Percentiles rank a stretch among this genome's conserved stretches.
phyloP scores from a whole-genome alignment of 495 filamentous ascomycete species.

The Tirmania nivea region DNA sequence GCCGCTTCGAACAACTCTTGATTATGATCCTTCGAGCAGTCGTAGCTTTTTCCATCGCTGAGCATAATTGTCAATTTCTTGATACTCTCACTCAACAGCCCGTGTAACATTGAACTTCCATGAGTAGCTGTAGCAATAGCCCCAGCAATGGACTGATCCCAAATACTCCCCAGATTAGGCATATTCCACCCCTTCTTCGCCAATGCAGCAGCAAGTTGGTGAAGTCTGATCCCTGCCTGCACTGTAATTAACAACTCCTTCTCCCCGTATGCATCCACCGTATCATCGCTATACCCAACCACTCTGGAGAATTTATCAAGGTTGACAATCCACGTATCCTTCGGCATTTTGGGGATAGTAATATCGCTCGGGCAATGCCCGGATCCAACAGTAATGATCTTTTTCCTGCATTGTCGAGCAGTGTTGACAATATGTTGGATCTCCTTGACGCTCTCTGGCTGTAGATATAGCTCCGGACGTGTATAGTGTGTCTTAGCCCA shows the following conservation, averaged over 20 bases:
- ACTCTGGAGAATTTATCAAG: slow-evolving; percentile 63
- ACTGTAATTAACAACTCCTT: slow-evolving; percentile 43
- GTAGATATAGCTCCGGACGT: slow-evolving; percentile 72
- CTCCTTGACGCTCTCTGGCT: slow-evolving; percentile 53
- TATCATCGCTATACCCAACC: slow-evolving; percentile 21
- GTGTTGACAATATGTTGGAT: slow-evolving; percentile 63
- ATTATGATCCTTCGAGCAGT: slow-evolving; percentile 51
- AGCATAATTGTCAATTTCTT: slow-evolving; percentile 55
- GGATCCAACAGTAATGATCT: slow-evolving; percentile 60
- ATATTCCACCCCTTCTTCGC: slow-evolving; percentile 55
- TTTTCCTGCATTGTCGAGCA: slow-evolving; percentile 57
- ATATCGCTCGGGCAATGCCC: slow-evolving; percentile 82
- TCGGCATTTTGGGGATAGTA: slow-evolving; percentile 55
- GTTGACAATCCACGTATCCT: slow-evolving; percentile 61
- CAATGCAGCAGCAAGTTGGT: slow-evolving; percentile 42
- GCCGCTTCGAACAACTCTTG: slow-evolving; percentile 70
- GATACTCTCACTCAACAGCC: slow-evolving; percentile 58
- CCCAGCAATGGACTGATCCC: slow-evolving; percentile 79
- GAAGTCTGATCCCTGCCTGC: slow-evolving; percentile 65
- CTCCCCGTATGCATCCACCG: slow-evolving; percentile 26
- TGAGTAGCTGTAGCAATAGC: slow-evolving; percentile 87
- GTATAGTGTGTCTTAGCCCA: slow-evolving; percentile 87
- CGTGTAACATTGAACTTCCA: slow-evolving; percentile 66
- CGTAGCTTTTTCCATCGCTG: slow-evolving; percentile 52
- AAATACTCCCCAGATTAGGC: slow-evolving; percentile 82